phyloP scores from a whole-genome alignment of 306 rosid species.

The Vigna unguiculata region DNA sequence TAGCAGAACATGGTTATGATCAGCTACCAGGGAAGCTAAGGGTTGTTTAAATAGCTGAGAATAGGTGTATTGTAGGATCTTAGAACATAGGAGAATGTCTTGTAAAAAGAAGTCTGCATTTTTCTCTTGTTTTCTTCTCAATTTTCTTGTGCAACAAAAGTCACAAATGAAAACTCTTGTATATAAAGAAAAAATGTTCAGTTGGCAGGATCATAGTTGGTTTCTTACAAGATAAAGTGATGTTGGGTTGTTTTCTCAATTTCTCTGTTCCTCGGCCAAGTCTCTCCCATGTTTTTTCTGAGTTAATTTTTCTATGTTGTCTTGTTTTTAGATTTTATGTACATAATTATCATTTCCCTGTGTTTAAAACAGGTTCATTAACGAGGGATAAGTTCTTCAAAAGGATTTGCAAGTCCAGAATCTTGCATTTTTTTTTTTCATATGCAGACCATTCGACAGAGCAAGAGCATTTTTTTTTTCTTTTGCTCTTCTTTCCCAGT shows the following conservation, averaged over 20 bases:
- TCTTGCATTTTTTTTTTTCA: constrained; percentile 1
- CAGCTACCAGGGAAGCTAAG: constrained; percentile 39
- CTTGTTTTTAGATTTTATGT: not conserved
- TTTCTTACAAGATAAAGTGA: constrained; percentile 33
- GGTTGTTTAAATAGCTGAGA: constrained; percentile 24
- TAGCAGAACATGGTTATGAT: constrained; percentile 12
- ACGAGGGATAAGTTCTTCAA: constrained; percentile 47
- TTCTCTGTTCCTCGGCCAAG: not conserved
- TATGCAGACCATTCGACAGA: constrained; percentile 4
- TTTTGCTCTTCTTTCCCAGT: not conserved
- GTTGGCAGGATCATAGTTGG: not conserved
- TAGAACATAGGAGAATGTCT: constrained; percentile 30
- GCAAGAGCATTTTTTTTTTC: not conserved
- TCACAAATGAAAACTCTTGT: constrained; percentile 35
- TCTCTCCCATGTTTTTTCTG: not conserved
- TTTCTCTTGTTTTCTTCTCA: constrained; percentile 22
- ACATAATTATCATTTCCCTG: constrained; percentile 15
- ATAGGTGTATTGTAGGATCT: constrained; percentile 26
- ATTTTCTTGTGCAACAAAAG: constrained; percentile 44
- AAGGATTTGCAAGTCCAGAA: constrained; percentile 41
- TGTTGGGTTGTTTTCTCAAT: not conserved
- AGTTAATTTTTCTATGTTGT: constrained; percentile 20
- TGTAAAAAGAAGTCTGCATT: constrained; percentile 35
- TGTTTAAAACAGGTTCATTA: constrained; percentile 56
- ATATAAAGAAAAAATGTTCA: constrained; percentile 37